Percentiles rank a stretch among this genome's conserved stretches.
Conservation (phyloP, 805 yeast species). For the Schwanniomyces yamadae region DNA sequence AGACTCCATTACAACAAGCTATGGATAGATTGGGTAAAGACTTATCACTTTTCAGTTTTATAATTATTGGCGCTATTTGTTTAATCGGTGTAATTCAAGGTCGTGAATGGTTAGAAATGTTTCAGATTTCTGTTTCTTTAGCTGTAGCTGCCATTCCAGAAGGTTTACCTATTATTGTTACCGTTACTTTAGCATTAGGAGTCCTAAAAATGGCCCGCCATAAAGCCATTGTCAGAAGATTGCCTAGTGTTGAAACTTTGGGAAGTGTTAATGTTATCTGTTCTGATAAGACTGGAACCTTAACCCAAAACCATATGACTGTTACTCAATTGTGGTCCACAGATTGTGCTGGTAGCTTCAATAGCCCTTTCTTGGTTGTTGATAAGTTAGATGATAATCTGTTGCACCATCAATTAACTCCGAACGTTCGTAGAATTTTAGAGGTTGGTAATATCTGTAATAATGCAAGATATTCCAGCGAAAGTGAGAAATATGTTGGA, state of each 20-base stretch:
- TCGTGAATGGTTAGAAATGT: slow-evolving; percentile 95
- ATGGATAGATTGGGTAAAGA: slow-evolving; percentile 97
- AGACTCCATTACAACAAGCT: slow-evolving; percentile 91
- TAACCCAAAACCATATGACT: slow-evolving; percentile 90
- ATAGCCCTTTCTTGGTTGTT: slow-evolving; percentile 43
- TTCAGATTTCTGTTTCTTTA: slow-evolving; percentile 92
- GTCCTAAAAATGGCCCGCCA: slow-evolving; percentile 94
- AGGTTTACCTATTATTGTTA: slow-evolving; percentile 96
- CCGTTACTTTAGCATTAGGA: slow-evolving; percentile 95
- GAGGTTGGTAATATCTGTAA: slow-evolving; percentile 74
- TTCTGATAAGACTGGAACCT: slow-evolving; percentile 81
- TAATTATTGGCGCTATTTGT: slow-evolving; percentile 88
- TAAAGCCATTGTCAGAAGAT: slow-evolving; percentile 88
- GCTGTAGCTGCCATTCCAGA: slow-evolving; percentile 99
- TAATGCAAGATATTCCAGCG: slow-evolving; percentile 67
- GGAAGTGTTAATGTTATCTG: slow-evolving; percentile 94
- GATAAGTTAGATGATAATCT: slow-evolving; percentile 46
- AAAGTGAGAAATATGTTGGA: slow-evolving; percentile 72
- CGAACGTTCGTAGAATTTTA: slow-evolving; percentile 54
- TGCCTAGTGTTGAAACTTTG: slow-evolving; percentile 93
- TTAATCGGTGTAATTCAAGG: slow-evolving; percentile 89
- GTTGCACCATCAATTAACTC: slow-evolving; percentile 46
- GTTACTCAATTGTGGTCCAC: slow-evolving; percentile 80
- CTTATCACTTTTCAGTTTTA: slow-evolving; percentile 78
- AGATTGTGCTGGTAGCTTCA: slow-evolving; percentile 47